Percentiles rank a stretch among this genome's conserved stretches.
phyloP scores from a whole-genome alignment of 305 asterid species.

The Fraxinus albicans region DNA sequence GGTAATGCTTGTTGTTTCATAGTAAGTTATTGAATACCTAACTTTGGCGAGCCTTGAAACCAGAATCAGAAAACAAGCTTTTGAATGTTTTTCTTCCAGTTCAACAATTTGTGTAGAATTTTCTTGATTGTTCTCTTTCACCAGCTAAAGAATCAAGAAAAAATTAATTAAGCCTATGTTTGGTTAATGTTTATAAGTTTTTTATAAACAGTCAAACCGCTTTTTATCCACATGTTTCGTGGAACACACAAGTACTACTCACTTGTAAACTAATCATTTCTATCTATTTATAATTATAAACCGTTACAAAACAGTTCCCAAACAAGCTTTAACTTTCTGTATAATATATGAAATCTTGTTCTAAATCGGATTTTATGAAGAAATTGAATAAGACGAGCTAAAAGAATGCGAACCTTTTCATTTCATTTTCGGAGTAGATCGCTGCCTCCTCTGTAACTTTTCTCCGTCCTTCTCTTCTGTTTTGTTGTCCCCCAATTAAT shows the following conservation, averaged over 20 bases:
- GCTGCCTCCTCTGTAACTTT: not conserved
- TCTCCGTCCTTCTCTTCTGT: not conserved
- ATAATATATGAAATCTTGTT: not conserved
- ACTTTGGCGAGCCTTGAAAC: not conserved
- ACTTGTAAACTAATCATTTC: not conserved
- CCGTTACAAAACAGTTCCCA: not conserved
- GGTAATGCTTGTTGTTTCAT: slow-evolving; percentile 41
- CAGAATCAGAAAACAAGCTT: slow-evolving; percentile 6
- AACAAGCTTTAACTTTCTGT: not conserved
- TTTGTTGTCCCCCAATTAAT: not conserved
- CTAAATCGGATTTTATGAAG: not conserved
- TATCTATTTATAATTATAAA: not conserved
- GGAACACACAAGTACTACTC: not conserved
- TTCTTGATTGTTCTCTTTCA: not conserved
- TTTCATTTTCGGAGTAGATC: not conserved
- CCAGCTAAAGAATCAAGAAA: not conserved
- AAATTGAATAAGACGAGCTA: not conserved
- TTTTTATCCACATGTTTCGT: not conserved
- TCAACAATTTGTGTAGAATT: not conserved
- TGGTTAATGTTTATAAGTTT: not conserved
- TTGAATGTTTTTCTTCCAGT: not conserved
- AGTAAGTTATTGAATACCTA: slow-evolving; percentile 6
- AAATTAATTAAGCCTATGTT: not conserved
- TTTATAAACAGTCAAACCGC: not conserved
- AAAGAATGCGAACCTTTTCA: not conserved